A percentile compares a stretch with the other conserved stretches of the same genome.
Evolutionary conservation across 345 rosid species (phyloP).

Genomic region (Populus deltoides): DNA sequence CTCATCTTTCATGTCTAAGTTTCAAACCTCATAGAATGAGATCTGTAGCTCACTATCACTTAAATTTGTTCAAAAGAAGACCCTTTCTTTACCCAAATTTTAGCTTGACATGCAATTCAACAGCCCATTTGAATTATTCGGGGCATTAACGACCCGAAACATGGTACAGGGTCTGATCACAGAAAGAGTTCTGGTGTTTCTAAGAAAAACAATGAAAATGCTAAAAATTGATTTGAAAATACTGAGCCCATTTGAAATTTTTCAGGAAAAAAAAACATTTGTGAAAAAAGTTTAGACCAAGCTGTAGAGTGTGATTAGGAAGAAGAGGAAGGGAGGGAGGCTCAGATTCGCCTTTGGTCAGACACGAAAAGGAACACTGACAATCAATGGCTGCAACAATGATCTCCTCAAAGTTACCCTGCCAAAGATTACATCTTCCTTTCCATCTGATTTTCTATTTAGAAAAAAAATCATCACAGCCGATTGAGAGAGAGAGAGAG

Average conservation of each 20-base stretch:
- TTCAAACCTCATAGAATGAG: background rate
- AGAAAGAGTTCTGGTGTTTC: background rate
- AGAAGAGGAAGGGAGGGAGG: background rate
- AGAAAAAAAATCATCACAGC: no score
- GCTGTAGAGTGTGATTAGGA: background rate
- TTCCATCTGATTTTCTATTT: no score
- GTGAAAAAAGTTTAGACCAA: no score
- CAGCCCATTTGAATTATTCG: background rate
- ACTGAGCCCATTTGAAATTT: background rate
- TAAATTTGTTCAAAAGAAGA: background rate
- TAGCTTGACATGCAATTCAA: background rate
- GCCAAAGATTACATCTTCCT: no score
- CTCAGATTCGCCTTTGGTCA: constrained; percentile 12
- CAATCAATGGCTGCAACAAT: no score
- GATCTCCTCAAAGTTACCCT: no score
- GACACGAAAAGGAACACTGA: background rate
- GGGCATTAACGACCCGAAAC: background rate
- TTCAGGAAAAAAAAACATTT: background rate
- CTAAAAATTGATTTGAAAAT: background rate
- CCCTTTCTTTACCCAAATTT: background rate
- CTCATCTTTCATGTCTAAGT: background rate
- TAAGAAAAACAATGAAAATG: background rate
- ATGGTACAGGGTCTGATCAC: background rate
- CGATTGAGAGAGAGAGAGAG: no score
- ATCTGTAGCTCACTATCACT: background rate